These are phyloP conservation scores for Botryotinia calthae DNA, from an alignment of 2,329 filamentous ascomycete species.

Conservation along the genomic window DNA sequence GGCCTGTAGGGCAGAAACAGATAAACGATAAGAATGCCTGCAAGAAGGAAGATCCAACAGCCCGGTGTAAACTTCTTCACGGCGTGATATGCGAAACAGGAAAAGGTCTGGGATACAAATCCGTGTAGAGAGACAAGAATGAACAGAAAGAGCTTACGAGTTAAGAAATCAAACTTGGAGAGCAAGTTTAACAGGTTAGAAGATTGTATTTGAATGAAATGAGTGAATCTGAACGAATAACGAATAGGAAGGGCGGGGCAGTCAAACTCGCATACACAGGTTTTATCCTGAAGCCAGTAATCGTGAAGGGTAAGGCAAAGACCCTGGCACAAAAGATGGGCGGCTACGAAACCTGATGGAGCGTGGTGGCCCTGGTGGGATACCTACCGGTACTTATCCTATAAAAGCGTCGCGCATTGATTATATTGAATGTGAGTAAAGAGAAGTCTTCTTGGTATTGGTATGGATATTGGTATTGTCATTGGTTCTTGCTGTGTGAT, in stretches of 20 bases:
- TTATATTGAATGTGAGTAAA: background rate
- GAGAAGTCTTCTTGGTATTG: background rate
- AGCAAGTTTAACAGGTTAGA: background rate
- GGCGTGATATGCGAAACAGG: background rate
- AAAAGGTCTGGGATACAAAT: background rate
- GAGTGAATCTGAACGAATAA: slow-evolving; percentile 16
- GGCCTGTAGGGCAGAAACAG: slow-evolving; percentile 13
- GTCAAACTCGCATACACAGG: slow-evolving; percentile 1
- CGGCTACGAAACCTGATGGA: slow-evolving; percentile 13
- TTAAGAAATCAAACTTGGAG: background rate
- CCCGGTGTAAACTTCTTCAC: background rate
- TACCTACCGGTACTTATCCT: background rate
- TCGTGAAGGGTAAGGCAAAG: slow-evolving; percentile 5
- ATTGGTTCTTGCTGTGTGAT: background rate
- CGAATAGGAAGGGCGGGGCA: slow-evolving; percentile 18
- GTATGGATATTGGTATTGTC: background rate
- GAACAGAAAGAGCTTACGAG: slow-evolving; percentile 8
- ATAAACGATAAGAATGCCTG: slow-evolving; percentile 18
- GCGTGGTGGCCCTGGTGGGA: background rate
- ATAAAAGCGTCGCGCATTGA: background rate
- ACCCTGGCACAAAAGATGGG: slow-evolving; percentile 13
- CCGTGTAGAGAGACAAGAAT: background rate
- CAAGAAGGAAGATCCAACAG: background rate
- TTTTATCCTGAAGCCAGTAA: slow-evolving; percentile 11
- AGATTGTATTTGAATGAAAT: slow-evolving; percentile 17